Conservation (phyloP, 306 rosid genomes). For the Echinosophora koreensis region DNA sequence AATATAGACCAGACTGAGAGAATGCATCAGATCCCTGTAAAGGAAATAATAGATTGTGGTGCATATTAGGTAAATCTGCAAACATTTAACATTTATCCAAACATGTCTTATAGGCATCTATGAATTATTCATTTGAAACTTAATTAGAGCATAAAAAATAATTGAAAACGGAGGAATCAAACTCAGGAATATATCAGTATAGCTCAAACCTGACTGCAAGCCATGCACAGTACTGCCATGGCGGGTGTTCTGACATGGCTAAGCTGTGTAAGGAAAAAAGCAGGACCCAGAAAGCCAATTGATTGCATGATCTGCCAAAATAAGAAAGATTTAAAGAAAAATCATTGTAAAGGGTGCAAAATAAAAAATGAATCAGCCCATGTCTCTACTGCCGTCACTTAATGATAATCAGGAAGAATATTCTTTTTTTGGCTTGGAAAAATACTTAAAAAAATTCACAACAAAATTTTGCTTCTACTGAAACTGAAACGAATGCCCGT, state of each 20-base stretch:
- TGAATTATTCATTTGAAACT: conserved; percentile 26
- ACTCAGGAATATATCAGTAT: conserved; percentile 24
- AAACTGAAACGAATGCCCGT: background rate
- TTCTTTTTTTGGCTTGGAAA: conserved; percentile 13
- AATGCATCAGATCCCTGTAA: conserved; percentile 93
- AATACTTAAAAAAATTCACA: conserved; percentile 6
- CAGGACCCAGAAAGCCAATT: conserved; percentile 91
- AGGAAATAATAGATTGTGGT: conserved; percentile 31
- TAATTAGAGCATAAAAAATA: background rate
- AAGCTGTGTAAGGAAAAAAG: conserved; percentile 89
- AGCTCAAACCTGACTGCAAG: conserved; percentile 92
- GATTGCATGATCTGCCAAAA: conserved; percentile 92
- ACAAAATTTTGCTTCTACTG: conserved; percentile 11
- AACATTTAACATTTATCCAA: background rate
- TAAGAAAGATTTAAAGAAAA: conserved; percentile 32
- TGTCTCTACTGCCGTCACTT: background rate
- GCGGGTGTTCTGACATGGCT: conserved; percentile 81
- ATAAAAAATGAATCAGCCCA: conserved; percentile 5
- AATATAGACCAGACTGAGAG: conserved; percentile 92
- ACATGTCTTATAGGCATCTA: conserved; percentile 21
- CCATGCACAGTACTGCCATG: conserved; percentile 92
- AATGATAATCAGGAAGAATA: conserved; percentile 22
- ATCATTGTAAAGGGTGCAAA: conserved; percentile 18
- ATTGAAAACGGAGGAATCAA: conserved; percentile 8
- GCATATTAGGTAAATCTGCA: conserved; percentile 1